Percentiles rank a stretch among this genome's conserved stretches.
These are phyloP conservation scores for Limnanthes douglasii DNA, from an alignment of 345 rosid genomes.

Conservation along the genomic window DNA sequence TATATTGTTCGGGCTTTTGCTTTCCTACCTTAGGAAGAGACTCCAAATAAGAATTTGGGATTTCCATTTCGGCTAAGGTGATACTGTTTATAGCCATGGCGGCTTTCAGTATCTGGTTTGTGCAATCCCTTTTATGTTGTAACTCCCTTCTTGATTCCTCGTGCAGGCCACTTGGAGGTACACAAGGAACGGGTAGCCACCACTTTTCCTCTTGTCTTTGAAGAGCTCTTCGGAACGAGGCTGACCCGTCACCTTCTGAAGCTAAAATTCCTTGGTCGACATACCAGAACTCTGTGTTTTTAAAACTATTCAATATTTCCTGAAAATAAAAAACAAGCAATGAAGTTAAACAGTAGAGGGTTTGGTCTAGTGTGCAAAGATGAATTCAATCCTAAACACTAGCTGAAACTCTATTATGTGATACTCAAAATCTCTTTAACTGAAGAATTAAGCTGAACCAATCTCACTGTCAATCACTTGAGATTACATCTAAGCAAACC, in stretches of 20 bases:
- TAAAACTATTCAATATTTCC: constrained; percentile 87
- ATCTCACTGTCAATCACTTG: too few relatives aligned
- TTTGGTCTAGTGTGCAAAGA: too few relatives aligned
- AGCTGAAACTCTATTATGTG: not conserved
- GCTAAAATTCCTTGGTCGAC: constrained; percentile 88
- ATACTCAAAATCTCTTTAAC: too few relatives aligned
- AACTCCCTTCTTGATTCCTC: constrained; percentile 66
- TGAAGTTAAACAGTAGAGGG: too few relatives aligned
- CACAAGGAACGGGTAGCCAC: constrained; percentile 97
- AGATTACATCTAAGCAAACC: too few relatives aligned
- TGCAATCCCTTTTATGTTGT: constrained; percentile 86
- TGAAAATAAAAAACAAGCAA: constrained; percentile 18
- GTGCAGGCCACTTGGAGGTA: constrained; percentile 64
- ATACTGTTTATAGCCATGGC: constrained; percentile 92
- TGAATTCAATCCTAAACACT: constrained; percentile 2
- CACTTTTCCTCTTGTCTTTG: constrained; percentile 98
- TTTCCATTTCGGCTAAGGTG: constrained; percentile 73
- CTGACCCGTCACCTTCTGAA: constrained; percentile 52
- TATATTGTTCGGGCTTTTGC: too few relatives aligned
- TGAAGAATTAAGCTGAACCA: too few relatives aligned
- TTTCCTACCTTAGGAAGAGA: constrained; percentile 75
- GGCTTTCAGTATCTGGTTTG: constrained; percentile 96
- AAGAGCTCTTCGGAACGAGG: constrained; percentile 53
- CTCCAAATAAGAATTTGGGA: constrained; percentile 73
- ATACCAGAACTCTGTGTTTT: constrained; percentile 78